These are phyloP conservation scores for Ceratocystis variospora DNA, from an alignment of 2,329 filamentous ascomycete genomes.

Conservation along the genomic window DNA sequence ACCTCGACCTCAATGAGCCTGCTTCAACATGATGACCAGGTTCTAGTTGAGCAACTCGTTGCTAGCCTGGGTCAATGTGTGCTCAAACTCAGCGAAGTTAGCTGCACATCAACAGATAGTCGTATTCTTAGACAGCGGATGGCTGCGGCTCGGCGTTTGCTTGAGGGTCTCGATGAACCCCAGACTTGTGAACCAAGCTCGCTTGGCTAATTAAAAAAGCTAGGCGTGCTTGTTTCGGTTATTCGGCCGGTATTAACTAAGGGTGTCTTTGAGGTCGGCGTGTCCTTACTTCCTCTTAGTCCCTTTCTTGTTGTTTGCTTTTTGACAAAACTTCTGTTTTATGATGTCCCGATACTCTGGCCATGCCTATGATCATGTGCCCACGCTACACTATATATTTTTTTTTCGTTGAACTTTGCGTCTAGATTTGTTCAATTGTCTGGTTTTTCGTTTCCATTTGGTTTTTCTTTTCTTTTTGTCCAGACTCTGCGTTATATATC, in stretches of 20 bases:
- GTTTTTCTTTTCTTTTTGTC: not conserved
- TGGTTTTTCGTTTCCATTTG: not conserved
- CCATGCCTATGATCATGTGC: slow-evolving; percentile 14
- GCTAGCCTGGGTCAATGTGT: slow-evolving; percentile 48
- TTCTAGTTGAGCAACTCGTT: slow-evolving; percentile 45
- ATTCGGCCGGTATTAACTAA: not conserved
- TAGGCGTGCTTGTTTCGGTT: not conserved
- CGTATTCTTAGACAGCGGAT: slow-evolving; percentile 56
- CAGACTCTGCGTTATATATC: not conserved
- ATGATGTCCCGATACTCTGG: slow-evolving; percentile 13
- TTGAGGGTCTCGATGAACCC: slow-evolving; percentile 51
- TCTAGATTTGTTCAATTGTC: slow-evolving; percentile 11
- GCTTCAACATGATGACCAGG: slow-evolving; percentile 43
- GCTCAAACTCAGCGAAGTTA: slow-evolving; percentile 41
- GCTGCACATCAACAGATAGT: slow-evolving; percentile 42
- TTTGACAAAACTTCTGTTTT: slow-evolving; percentile 12
- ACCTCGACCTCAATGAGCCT: slow-evolving; percentile 31
- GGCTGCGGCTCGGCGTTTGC: slow-evolving; percentile 56
- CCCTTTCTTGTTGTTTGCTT: slow-evolving; percentile 13
- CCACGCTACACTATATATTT: slow-evolving; percentile 8
- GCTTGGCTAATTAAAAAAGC: not conserved
- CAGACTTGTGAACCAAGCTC: not conserved
- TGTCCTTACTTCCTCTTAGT: not conserved
- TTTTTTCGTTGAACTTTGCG: not conserved
- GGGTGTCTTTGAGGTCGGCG: not conserved